A percentile compares a stretch with the other conserved stretches of the same genome.
Evolutionary conservation across 805 yeast species (phyloP).

Genomic region (Saccharomycopsis sp.): DNA sequence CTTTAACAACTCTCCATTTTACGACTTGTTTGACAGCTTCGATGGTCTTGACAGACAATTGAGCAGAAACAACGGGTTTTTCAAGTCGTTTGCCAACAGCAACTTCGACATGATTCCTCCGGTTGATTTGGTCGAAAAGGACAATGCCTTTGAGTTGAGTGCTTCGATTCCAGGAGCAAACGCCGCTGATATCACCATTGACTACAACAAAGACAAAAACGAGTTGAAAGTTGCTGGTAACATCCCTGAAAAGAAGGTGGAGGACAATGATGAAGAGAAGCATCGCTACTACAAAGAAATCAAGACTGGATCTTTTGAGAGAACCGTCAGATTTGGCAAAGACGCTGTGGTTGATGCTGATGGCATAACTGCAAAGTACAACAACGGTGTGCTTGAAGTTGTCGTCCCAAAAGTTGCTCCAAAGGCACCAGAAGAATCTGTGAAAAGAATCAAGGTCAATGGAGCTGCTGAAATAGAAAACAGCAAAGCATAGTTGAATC

Average conservation of each 20-base stretch:
- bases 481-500: no score
- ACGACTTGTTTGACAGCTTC: constrained; percentile 4
- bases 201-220: constrained; percentile 29
- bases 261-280: constrained; percentile 3
- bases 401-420: constrained; percentile 5
- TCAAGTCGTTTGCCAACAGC: no score
- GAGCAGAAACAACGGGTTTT: background rate
- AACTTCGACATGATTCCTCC: constrained; percentile 26
- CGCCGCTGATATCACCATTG: constrained; percentile 27
- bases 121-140: constrained; percentile 30
- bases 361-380: constrained; percentile 7
- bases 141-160: constrained; percentile 26
- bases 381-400: constrained; percentile 6
- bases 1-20: constrained; percentile 8
- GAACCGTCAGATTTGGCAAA: constrained; percentile 27
- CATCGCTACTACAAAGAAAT: constrained; percentile 21
- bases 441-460: background rate
- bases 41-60: constrained; percentile 4
- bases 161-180: constrained; percentile 32
- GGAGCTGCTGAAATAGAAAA: no score
- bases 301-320: constrained; percentile 25
- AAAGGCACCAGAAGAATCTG: background rate
- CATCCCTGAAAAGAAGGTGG: constrained; percentile 6
- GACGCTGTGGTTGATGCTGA: constrained; percentile 29
- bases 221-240: constrained; percentile 29